phyloP scores from a whole-genome alignment of 495 filamentous ascomycete species.

The Alectoria sarmentosa region DNA sequence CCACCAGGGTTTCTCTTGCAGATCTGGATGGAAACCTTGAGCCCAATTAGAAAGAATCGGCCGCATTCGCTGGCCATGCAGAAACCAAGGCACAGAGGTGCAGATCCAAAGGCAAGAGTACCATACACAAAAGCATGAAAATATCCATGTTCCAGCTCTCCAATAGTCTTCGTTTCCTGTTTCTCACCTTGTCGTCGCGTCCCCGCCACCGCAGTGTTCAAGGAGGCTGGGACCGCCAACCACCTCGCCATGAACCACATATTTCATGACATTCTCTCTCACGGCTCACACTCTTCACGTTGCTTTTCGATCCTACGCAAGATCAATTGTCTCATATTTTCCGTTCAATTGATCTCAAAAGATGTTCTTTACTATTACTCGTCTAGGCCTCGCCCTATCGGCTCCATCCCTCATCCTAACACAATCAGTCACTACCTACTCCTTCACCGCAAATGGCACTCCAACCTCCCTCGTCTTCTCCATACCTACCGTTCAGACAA shows the following conservation, averaged over 20 bases:
- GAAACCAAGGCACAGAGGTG: too few relatives aligned
- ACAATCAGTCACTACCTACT: constrained; percentile 19
- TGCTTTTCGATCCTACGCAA: constrained; percentile 12
- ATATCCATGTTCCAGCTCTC: neutral
- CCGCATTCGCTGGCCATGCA: constrained; percentile 6
- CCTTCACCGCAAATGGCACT: constrained; percentile 18
- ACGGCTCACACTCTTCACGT: constrained; percentile 6
- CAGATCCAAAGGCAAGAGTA: too few relatives aligned
- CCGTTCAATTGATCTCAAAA: neutral
- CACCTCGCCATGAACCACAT: constrained; percentile 16
- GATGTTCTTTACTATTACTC: constrained; percentile 23
- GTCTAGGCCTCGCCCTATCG: constrained; percentile 18
- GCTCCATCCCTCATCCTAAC: constrained; percentile 20
- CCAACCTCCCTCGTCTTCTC: constrained; percentile 14
- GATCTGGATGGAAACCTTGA: neutral
- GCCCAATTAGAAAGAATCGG: neutral
- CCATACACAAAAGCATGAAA: neutral
- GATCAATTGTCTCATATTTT: neutral
- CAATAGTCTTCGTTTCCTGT: neutral
- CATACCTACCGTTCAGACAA: constrained; percentile 17
- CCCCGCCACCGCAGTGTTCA: constrained; percentile 14
- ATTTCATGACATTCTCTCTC: constrained; percentile 12
- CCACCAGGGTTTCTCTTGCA: neutral
- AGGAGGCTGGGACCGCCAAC: constrained; percentile 17
- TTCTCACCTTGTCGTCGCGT: neutral